Percentiles rank a stretch among this genome's conserved stretches.
These are phyloP conservation scores for Jasminum sambac DNA, from an alignment of 257 asterid genomes.

Conservation along the genomic window DNA sequence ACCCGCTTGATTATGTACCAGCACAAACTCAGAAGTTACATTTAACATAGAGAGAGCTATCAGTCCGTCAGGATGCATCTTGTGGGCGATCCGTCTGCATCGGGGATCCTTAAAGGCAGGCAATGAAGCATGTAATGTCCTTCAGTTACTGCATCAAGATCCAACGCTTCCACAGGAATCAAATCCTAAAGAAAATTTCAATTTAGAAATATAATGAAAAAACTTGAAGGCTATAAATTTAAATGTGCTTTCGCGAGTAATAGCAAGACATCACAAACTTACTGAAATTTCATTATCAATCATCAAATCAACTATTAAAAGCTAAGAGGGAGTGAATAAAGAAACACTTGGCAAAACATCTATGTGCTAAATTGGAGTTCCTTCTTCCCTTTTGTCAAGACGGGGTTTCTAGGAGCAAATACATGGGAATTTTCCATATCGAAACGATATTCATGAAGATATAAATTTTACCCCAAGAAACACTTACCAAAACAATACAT, in stretches of 20 bases:
- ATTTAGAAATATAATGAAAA: neutral
- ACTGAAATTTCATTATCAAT: neutral
- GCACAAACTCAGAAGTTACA: neutral
- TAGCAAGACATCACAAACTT: neutral
- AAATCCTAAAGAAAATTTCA: neutral
- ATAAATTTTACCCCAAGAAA: too few species aligned
- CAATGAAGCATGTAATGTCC: constrained; percentile 17
- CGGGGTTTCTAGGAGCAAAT: too few species aligned
- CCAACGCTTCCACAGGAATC: constrained; percentile 19
- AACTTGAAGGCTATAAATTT: too few species aligned
- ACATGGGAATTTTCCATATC: too few species aligned
- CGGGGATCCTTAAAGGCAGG: constrained; percentile 7
- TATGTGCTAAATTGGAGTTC: too few species aligned
- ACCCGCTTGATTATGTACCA: neutral
- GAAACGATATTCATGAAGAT: too few species aligned
- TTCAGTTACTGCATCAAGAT: neutral
- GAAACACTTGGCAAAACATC: too few species aligned
- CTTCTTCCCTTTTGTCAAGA: too few species aligned
- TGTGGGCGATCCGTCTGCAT: constrained; percentile 15
- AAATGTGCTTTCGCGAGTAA: too few species aligned
- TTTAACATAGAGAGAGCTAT: neutral
- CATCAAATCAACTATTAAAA: neutral
- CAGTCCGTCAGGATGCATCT: constrained; percentile 15
- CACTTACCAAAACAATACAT: too few species aligned
- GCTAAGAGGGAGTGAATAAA: too few species aligned